Evolutionary conservation across 2,329 filamentous ascomycete species (phyloP), one percentile per base, ranked within the genome.

Genomic region (Fusarium sp.): DNA sequence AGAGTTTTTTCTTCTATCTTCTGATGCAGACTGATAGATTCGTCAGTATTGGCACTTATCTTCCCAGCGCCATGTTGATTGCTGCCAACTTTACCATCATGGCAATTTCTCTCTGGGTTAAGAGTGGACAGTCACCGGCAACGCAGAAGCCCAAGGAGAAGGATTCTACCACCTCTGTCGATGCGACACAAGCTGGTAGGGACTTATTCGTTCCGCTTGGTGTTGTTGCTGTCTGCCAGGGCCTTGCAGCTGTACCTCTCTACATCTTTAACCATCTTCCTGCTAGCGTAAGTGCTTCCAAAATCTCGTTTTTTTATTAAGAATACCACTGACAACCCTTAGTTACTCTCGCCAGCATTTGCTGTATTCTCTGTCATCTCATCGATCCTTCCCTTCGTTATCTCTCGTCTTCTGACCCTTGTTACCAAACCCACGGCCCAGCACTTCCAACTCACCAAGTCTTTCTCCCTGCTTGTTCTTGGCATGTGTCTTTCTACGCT

Each of bases 1-100:
- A 99, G 81, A 97, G 94, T 78, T 99, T 99, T 84, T 99, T 99
- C 86, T 98, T 99, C 81, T 99, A 99, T 78, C 84, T 99, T 50
- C 85, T 99, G 42, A 94, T 98, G 88, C 91, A 96, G 70, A 88
- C 90, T 29, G 92, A 96, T 73, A 90, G 94, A 13, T 99, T 99
- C 76, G 96, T 98, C 71, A 98, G 94, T 79, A 99, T 99, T 67
- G 96, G 96, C 17, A 99, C 95, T 2, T 99, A 99, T 76, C 85
- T 99, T 5, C 96, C 96, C 0, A 96, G 93, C 72, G 96, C 96
- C n/a, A 99, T 99, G 96, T 81, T 98, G 49, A 86, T 99, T 58
- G 96, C 96, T 3, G 91, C 90, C 41, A 97, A 94, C 77, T 98
- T 98, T 75, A 97, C 92, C 29, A 95, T 99, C 76, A 97, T 95